These are phyloP conservation scores for Schwanniomyces vanrijiae DNA, from an alignment of 805 yeast genomes.

Conservation along the genomic window DNA sequence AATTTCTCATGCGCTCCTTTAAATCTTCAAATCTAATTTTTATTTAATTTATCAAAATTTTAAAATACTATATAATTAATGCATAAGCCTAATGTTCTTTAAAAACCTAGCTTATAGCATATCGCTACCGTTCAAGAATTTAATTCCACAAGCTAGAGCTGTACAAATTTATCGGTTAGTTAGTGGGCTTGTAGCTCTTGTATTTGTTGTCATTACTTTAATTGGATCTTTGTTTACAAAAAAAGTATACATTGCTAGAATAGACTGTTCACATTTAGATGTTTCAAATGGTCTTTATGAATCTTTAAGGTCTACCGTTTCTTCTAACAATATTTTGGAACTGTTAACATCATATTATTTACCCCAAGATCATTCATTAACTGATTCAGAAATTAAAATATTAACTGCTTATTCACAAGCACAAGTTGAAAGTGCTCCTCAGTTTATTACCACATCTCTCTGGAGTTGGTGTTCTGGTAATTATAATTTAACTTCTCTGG, in stretches of 20 bases:
- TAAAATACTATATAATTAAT: neutral
- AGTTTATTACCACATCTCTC: conserved; percentile 40
- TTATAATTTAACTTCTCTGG: conserved; percentile 23
- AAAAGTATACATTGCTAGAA: conserved; percentile 28
- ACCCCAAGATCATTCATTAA: conserved; percentile 34
- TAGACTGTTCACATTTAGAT: conserved; percentile 53
- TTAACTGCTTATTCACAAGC: conserved; percentile 45
- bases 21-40: neutral
- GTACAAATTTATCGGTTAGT: conserved; percentile 27
- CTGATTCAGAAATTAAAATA: conserved; percentile 49
- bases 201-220: conserved; percentile 19
- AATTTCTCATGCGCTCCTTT: neutral
- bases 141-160: conserved; percentile 22
- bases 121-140: conserved; percentile 19
- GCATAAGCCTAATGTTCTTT: neutral
- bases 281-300: conserved; percentile 54
- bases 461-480: conserved; percentile 48
- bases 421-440: conserved; percentile 50
- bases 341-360: conserved; percentile 18
- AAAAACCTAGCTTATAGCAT: neutral
- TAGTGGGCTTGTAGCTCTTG: conserved; percentile 14
- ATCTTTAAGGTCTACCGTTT: conserved; percentile 36
- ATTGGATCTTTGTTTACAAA: conserved; percentile 24
- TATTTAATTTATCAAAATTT: neutral
- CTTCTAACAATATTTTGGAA: conserved; percentile 16